Conservation (phyloP, 495 filamentous ascomycete genomes). For the Aspergillus hancockii region DNA sequence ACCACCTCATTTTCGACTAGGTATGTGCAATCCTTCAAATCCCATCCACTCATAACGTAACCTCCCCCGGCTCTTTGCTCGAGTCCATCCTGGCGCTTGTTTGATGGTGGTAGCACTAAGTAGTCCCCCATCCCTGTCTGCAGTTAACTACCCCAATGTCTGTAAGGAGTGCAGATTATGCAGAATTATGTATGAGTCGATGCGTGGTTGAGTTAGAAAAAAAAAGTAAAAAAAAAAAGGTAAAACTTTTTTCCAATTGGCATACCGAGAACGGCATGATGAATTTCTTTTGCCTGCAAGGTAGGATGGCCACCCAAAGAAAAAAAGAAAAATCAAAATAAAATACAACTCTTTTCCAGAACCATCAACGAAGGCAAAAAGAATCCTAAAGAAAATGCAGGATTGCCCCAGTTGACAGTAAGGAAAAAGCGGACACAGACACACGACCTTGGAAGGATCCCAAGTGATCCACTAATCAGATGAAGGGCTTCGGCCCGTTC, state of each 20-base stretch:
- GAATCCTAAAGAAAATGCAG: slow-evolving; percentile 20
- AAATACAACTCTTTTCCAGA: slow-evolving; percentile 19
- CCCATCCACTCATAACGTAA: slow-evolving; percentile 1
- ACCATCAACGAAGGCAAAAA: slow-evolving; percentile 21
- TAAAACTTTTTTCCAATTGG: neutral
- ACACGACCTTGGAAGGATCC: slow-evolving; percentile 6
- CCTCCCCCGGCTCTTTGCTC: slow-evolving; percentile 1
- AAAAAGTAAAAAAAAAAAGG: neutral
- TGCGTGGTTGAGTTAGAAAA: neutral
- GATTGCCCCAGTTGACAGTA: slow-evolving; percentile 6
- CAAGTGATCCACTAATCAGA: slow-evolving; percentile 17
- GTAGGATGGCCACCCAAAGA: neutral
- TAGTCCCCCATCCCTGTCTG: neutral
- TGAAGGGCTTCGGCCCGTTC: slow-evolving; percentile 19
- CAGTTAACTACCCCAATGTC: neutral
- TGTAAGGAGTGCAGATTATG: slow-evolving; percentile 3
- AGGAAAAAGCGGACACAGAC: neutral
- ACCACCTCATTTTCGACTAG: slow-evolving; percentile 1
- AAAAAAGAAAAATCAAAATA: neutral
- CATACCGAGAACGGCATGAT: neutral
- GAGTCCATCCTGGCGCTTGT: neutral
- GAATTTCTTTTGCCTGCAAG: neutral
- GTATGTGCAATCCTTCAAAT: neutral
- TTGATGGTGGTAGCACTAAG: neutral
- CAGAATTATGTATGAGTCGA: neutral